phyloP scores from a whole-genome alignment of 805 yeast genomes.

The Priceomyces carsonii region DNA sequence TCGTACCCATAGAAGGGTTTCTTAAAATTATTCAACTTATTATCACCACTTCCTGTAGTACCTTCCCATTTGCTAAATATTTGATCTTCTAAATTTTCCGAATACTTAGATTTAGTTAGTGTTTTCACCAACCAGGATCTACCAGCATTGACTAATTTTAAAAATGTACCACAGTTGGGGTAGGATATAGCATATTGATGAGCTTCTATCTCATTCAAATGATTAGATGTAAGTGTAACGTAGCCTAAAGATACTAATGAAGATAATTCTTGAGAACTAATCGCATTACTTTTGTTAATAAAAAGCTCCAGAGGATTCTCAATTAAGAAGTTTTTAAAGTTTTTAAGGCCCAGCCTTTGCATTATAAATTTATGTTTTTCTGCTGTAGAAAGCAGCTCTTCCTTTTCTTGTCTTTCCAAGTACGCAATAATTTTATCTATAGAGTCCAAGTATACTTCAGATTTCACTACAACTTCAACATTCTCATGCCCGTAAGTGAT shows the following conservation, averaged over 20 bases:
- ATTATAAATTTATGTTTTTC: slow-evolving; percentile 10
- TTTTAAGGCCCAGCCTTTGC: slow-evolving; percentile 16
- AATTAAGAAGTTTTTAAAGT: slow-evolving; percentile 21
- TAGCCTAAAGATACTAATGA: slow-evolving; percentile 42
- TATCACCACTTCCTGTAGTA: slow-evolving; percentile 19
- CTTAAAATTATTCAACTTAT: slow-evolving; percentile 40
- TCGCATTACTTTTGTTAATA: slow-evolving; percentile 19
- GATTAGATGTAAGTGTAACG: slow-evolving; percentile 46
- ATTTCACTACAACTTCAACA: slow-evolving; percentile 35
- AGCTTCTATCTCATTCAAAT: slow-evolving; percentile 41
- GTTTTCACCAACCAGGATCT: slow-evolving; percentile 44
- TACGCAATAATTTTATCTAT: slow-evolving; percentile 15
- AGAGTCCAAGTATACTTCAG: slow-evolving; percentile 20
- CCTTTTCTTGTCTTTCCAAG: slow-evolving; percentile 6
- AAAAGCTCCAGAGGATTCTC: slow-evolving; percentile 29
- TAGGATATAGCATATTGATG: slow-evolving; percentile 43
- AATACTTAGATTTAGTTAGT: slow-evolving; percentile 35
- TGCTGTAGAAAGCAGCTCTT: background rate
- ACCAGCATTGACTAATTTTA: slow-evolving; percentile 46
- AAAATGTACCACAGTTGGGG: slow-evolving; percentile 52
- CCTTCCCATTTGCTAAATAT: slow-evolving; percentile 50
- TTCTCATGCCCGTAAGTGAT: slow-evolving; percentile 45
- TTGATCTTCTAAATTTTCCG: slow-evolving; percentile 45
- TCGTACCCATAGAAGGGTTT: slow-evolving; percentile 53
- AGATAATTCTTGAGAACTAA: slow-evolving; percentile 27